These are phyloP conservation scores for Auxenochlorella pyrenoidosa DNA, from an alignment of 139 green algal species.

Conservation along the genomic window DNA sequence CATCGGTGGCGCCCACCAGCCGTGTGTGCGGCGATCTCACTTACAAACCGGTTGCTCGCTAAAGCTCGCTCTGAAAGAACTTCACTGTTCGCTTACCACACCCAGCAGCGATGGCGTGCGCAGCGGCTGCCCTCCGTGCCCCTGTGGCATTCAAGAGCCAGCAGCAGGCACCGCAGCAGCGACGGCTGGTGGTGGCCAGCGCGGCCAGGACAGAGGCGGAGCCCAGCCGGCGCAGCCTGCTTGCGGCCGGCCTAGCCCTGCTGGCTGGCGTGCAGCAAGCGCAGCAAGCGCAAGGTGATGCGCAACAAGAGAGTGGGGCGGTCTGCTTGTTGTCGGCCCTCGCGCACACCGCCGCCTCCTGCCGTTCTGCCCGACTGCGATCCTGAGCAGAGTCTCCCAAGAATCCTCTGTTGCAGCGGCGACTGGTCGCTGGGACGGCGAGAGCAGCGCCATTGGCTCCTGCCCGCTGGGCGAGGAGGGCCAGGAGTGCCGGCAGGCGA, in stretches of 20 bases:
- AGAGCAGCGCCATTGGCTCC: constrained; percentile 39
- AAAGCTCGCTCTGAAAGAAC: background rate
- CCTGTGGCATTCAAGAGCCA: background rate
- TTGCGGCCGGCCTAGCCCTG: background rate
- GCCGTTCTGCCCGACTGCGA: background rate
- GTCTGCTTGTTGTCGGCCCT: background rate
- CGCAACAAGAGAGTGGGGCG: background rate
- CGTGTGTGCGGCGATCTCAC: no score
- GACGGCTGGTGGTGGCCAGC: background rate
- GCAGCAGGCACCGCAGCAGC: background rate
- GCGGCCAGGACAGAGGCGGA: background rate
- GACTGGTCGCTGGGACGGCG: constrained; percentile 36
- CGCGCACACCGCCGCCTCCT: background rate
- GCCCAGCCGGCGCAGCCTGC: constrained; percentile 6
- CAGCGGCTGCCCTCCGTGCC: background rate
- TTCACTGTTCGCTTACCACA: background rate
- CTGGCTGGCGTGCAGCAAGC: background rate
- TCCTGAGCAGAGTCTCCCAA: no score
- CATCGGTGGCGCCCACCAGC: no score
- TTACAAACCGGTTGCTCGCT: background rate
- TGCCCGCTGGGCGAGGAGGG: constrained; percentile 43
- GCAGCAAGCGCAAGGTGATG: background rate
- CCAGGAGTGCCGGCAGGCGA: constrained; percentile 28
- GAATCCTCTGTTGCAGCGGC: background rate
- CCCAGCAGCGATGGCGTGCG: background rate